Conservation (phyloP, 371 early-diverging fungal genomes). For the Mucor irregularis region DNA sequence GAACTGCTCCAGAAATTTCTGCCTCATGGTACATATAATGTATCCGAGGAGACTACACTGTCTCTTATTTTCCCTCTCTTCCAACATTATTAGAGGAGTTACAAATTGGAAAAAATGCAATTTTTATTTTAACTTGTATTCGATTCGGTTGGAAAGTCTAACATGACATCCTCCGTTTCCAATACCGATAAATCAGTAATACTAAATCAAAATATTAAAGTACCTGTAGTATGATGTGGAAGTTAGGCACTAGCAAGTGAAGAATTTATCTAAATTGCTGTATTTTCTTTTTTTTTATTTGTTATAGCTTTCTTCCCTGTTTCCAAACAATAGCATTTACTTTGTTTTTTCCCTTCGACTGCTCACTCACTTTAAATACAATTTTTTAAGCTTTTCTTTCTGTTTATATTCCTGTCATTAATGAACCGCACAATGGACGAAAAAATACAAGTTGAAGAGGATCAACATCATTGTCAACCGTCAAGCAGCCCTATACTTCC, state of each 20-base stretch:
- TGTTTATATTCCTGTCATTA: not conserved
- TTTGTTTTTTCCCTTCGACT: not conserved
- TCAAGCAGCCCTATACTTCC: not conserved
- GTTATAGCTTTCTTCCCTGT: not conserved
- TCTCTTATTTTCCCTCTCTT: too few relatives aligned
- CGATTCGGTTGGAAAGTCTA: too few relatives aligned
- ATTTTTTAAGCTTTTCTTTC: not conserved
- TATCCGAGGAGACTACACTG: too few relatives aligned
- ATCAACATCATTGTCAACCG: not conserved
- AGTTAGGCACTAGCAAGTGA: not conserved
- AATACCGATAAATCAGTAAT: not conserved
- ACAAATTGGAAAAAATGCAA: too few relatives aligned
- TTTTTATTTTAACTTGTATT: too few relatives aligned
- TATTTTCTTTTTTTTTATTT: conserved; percentile 1
- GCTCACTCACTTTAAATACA: not conserved
- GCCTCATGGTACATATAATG: too few relatives aligned
- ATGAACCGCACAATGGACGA: not conserved
- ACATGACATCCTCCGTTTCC: not conserved
- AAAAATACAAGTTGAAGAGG: not conserved
- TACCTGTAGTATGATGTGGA: not conserved
- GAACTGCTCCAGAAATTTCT: too few relatives aligned
- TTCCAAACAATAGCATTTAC: not conserved
- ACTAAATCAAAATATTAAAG: not conserved
- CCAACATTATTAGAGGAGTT: too few relatives aligned
- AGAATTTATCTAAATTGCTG: too few relatives aligned